Evolutionary conservation across 2,329 filamentous ascomycete species (phyloP).

Genomic region (Xylariomycetidae sp.): DNA sequence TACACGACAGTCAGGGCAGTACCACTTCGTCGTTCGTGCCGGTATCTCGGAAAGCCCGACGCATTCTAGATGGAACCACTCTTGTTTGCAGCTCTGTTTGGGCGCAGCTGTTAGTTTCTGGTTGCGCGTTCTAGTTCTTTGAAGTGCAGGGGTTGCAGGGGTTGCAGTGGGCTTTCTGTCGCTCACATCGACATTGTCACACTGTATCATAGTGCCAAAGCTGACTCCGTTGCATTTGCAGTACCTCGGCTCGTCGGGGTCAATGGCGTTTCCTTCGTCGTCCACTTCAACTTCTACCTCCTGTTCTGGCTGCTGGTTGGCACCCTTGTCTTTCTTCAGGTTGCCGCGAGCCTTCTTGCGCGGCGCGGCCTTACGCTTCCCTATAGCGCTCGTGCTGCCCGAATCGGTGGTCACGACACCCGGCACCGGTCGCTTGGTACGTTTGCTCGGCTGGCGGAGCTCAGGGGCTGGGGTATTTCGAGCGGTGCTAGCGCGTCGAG

Average conservation of each 20-base stretch:
- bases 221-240: conserved; percentile 76
- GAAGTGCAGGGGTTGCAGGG: conserved; percentile 11
- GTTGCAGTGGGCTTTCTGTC: conserved; percentile 11
- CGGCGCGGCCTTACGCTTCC: conserved; percentile 65
- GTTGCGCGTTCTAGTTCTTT: conserved; percentile 7
- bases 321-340: conserved; percentile 31
- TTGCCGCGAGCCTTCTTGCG: conserved; percentile 56
- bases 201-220: conserved; percentile 79
- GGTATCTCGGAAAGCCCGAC: conserved; percentile 66
- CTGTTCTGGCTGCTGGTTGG: conserved; percentile 36
- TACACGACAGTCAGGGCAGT: conserved; percentile 71
- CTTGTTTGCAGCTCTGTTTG: conserved; percentile 63
- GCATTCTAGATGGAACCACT: conserved; percentile 83
- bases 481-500: conserved; percentile 52
- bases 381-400: conserved; percentile 62
- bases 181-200: conserved; percentile 72
- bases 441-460: conserved; percentile 41
- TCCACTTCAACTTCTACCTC: conserved; percentile 56
- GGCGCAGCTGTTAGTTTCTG: conserved; percentile 19
- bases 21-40: conserved; percentile 74
- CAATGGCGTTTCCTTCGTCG: conserved; percentile 65
- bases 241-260: conserved; percentile 71
- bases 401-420: conserved; percentile 63
- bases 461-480: conserved; percentile 54
- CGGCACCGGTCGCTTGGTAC: conserved; percentile 66